Conservation (phyloP, 2,329 filamentous ascomycete species). For the Pseudocercospora vitis region DNA sequence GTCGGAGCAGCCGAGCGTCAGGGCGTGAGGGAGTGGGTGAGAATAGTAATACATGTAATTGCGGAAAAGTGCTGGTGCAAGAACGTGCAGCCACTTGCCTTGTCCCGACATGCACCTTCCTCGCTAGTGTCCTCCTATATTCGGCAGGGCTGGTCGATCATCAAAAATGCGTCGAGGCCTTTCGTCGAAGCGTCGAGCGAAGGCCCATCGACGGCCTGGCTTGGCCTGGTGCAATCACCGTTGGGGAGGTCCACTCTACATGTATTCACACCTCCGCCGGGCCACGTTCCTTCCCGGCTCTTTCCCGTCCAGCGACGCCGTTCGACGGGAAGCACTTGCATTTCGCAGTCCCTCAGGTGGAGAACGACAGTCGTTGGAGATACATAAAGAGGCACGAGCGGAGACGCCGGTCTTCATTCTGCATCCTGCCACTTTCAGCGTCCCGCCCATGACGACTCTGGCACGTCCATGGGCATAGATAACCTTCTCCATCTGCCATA, state of each 20-base stretch:
- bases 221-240: not conserved
- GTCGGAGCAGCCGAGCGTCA: no score
- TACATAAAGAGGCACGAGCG: conserved; percentile 13
- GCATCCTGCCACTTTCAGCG: conserved; percentile 6
- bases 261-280: no score
- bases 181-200: conserved; percentile 1
- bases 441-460: not conserved
- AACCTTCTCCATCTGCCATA: conserved; percentile 3
- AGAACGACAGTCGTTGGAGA: conserved; percentile 14
- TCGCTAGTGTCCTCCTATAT: not conserved
- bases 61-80: not conserved
- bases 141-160: conserved; percentile 4
- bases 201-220: no score
- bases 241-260: not conserved
- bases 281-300: conserved; percentile 3
- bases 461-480: conserved; percentile 3
- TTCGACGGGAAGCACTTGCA: conserved; percentile 1
- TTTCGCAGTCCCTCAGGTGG: conserved; percentile 8
- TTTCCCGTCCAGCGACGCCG: not conserved
- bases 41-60: not conserved
- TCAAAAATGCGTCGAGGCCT: not conserved
- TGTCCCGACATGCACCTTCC: not conserved
- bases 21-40: not conserved
- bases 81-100: not conserved
- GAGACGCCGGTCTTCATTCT: conserved; percentile 14